phyloP scores from a whole-genome alignment of 345 rosid genomes.

The Streptanthus diversifolius region DNA sequence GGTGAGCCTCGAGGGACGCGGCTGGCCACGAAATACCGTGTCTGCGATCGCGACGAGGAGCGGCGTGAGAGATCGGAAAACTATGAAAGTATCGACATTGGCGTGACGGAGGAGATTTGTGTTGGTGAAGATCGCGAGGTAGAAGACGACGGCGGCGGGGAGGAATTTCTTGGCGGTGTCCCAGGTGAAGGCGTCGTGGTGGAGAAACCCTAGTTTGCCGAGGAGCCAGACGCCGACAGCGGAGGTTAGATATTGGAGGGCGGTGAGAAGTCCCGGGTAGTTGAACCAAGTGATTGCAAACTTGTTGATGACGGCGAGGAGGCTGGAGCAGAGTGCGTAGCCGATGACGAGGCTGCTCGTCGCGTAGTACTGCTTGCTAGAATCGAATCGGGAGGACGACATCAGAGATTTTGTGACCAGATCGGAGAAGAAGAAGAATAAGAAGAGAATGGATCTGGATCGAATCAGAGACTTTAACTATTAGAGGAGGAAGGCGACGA shows the following conservation, averaged over 20 bases:
- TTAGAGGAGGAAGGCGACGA: constrained; percentile 26
- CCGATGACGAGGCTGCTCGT: constrained; percentile 84
- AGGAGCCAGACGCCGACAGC: constrained; percentile 77
- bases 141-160: constrained; percentile 90
- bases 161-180: constrained; percentile 93
- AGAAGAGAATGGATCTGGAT: constrained; percentile 35
- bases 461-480: background rate
- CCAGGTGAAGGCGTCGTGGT: constrained; percentile 70
- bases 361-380: constrained; percentile 46
- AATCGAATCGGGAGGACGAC: constrained; percentile 43
- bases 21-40: constrained; percentile 61
- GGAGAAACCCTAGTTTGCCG: constrained; percentile 73
- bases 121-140: constrained; percentile 92
- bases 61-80: constrained; percentile 90
- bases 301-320: constrained; percentile 96
- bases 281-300: constrained; percentile 84
- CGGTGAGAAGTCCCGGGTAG: constrained; percentile 88
- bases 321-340: constrained; percentile 94
- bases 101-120: constrained; percentile 96
- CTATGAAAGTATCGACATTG: constrained; percentile 92
- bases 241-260: constrained; percentile 81
- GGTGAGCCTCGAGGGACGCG: constrained; percentile 83
- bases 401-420: background rate
- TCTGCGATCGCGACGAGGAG: constrained; percentile 93
- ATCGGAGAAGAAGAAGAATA: constrained; percentile 24